Evolutionary conservation across 2,329 filamentous ascomycete genomes (phyloP), one percentile per base, ranked within the genome.

Genomic region (Periconia macrospinosa): DNA sequence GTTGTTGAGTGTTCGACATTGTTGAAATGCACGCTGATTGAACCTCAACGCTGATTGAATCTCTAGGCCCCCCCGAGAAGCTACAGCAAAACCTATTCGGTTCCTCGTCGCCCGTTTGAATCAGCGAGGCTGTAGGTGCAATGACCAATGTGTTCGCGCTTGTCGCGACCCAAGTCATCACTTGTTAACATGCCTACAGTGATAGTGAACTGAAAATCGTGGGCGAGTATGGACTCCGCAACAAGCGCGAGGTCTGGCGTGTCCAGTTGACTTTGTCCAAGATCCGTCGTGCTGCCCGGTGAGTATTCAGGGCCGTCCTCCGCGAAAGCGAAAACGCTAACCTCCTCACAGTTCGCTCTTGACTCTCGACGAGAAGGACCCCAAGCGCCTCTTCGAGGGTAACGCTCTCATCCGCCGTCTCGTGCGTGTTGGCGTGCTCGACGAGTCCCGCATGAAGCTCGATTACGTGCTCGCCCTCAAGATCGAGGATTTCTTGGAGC

Each of bases 171-270:
- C 84, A 97, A 79, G 92, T 96, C 93, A 86, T 27, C 79, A 68
- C 69, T 79, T 83, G 82, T 89, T 89, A 86, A 90, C 77, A 68
- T 68, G 70, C 74, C 67, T 63, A 77, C 84, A 97, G 94, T 85
- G 94, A 99, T 86, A 91, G 92, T 77, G 94, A 99, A 86, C 84
- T 99, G 82, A 99, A 99, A 90, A 89, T 94, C 82, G 93, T 99
- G 76, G 94, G 94, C 83, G 94, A 99, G 86, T 99, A 95, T 86
- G 94, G 94, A 83, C 91, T 99, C 75, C 91, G 92, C 83, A 99
- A 99, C 87, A 99, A 99, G 92, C 93, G 94, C 86, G 94, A 99
- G 87, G 94, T 99, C 78, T 99, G 94, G 94, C 92, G 94, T 83
- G 94, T 99, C 83, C 89, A 91, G 87, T 89, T 99, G 81, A 97